phyloP scores from a whole-genome alignment of 1,284 basidiomycete species.

The Ceratobasidium sp. region DNA sequence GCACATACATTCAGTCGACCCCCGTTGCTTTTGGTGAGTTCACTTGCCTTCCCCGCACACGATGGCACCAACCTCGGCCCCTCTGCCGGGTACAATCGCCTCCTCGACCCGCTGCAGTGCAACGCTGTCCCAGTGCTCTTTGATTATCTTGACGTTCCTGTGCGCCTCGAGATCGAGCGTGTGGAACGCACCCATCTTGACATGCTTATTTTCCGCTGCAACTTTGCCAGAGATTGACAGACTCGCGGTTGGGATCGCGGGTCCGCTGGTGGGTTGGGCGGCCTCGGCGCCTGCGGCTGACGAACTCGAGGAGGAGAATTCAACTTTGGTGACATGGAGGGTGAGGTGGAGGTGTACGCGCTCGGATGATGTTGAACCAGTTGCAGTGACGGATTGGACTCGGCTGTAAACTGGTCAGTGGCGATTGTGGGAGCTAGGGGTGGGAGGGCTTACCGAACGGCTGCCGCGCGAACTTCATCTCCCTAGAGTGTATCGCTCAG shows the following conservation, averaged over 20 bases:
- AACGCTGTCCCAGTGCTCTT: conserved; percentile 92
- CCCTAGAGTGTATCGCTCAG: conserved; percentile 62
- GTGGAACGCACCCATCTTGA: conserved; percentile 95
- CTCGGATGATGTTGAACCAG: conserved; percentile 94
- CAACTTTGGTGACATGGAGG: conserved; percentile 77
- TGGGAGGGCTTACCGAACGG: conserved; percentile 72
- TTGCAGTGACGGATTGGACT: conserved; percentile 79
- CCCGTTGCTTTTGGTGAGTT: background rate
- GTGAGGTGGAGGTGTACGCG: conserved; percentile 90
- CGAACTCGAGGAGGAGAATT: conserved; percentile 74
- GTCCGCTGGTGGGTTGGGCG: conserved; percentile 49
- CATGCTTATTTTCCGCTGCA: conserved; percentile 90
- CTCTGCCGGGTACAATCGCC: conserved; percentile 89
- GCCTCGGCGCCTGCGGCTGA: conserved; percentile 60
- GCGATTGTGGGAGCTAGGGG: background rate
- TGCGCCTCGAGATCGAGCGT: conserved; percentile 95
- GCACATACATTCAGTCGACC: conserved; percentile 21
- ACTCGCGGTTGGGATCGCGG: conserved; percentile 64
- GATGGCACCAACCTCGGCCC: conserved; percentile 96
- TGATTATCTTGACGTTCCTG: conserved; percentile 92
- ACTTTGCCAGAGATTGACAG: conserved; percentile 92
- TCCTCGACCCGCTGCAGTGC: conserved; percentile 87
- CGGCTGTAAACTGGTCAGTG: conserved; percentile 61
- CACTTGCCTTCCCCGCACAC: conserved; percentile 88
- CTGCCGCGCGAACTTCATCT: conserved; percentile 89